Evolutionary conservation across 768 basidiomycete species (phyloP).

Genomic region (Leccinum subtestaceum): DNA sequence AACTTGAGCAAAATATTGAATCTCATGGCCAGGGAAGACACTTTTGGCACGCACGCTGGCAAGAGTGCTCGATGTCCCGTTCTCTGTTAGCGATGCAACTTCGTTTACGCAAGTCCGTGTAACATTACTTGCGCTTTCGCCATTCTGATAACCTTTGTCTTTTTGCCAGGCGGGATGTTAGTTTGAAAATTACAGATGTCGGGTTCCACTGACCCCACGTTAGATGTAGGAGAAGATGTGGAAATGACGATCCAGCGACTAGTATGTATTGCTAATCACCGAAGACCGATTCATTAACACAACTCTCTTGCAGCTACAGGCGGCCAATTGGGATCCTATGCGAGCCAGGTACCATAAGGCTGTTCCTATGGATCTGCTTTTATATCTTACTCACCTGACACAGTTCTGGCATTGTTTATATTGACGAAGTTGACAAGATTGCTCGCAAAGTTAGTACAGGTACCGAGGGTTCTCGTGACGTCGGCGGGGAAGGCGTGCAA

Average conservation of each 20-base stretch:
- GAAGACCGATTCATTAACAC: not conserved
- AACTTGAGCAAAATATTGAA: not conserved
- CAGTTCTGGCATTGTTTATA: constrained; percentile 92
- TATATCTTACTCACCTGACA: constrained; percentile 7
- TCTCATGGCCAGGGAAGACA: constrained; percentile 66
- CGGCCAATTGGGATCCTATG: constrained; percentile 83
- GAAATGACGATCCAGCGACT: constrained; percentile 87
- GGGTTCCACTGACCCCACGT: constrained; percentile 5
- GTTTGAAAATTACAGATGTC: constrained; percentile 26
- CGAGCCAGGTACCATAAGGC: constrained; percentile 65
- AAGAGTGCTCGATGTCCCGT: constrained; percentile 87
- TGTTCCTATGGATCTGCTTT: not conserved
- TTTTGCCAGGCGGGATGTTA: constrained; percentile 63
- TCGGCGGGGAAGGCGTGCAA: constrained; percentile 95
- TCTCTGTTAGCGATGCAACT: constrained; percentile 91
- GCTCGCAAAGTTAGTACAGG: constrained; percentile 60
- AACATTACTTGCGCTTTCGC: constrained; percentile 1
- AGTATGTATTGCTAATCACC: constrained; percentile 37
- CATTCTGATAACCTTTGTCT: constrained; percentile 11
- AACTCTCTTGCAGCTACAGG: constrained; percentile 62
- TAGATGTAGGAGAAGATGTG: constrained; percentile 96
- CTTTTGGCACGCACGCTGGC: constrained; percentile 90
- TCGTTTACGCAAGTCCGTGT: constrained; percentile 79
- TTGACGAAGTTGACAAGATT: constrained; percentile 96
- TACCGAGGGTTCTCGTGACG: constrained; percentile 75